These are phyloP conservation scores for Flammula alnicola DNA, from an alignment of 1,284 basidiomycete species.

Conservation along the genomic window DNA sequence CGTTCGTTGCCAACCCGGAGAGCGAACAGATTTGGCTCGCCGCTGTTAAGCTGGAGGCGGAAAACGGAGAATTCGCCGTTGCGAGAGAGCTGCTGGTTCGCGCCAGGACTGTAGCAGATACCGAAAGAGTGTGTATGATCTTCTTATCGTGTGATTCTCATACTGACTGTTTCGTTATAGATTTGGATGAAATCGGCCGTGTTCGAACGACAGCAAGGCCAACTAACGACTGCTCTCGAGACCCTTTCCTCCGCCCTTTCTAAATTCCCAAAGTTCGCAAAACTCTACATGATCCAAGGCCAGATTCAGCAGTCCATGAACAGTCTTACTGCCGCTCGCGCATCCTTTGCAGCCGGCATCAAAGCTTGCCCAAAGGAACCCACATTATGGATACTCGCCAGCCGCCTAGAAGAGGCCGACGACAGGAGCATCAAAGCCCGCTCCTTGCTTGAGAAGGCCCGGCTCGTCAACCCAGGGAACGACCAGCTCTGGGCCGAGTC, in stretches of 20 bases:
- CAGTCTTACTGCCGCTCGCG: slow-evolving; percentile 70
- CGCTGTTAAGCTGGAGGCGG: slow-evolving; percentile 94
- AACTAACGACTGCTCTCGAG: slow-evolving; percentile 73
- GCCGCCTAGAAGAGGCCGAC: slow-evolving; percentile 86
- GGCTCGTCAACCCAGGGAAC: slow-evolving; percentile 83
- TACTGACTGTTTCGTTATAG: slow-evolving; percentile 41
- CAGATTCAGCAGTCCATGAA: slow-evolving; percentile 79
- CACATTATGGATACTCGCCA: slow-evolving; percentile 88
- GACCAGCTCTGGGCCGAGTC: slow-evolving; percentile 92
- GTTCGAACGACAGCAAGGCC: slow-evolving; percentile 90
- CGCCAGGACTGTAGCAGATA: slow-evolving; percentile 89
- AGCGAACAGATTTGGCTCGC: slow-evolving; percentile 98
- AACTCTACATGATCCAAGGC: slow-evolving; percentile 96
- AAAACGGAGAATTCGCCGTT: slow-evolving; percentile 88
- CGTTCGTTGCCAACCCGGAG: slow-evolving; percentile 95
- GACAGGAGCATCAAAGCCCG: slow-evolving; percentile 92
- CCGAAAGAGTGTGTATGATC: slow-evolving; percentile 72
- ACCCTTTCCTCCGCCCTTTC: slow-evolving; percentile 63
- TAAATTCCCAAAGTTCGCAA: slow-evolving; percentile 84
- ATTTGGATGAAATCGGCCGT: slow-evolving; percentile 99
- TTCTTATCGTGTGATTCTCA: neutral
- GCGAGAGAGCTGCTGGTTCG: slow-evolving; percentile 87
- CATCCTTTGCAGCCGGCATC: slow-evolving; percentile 80
- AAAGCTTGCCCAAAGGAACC: slow-evolving; percentile 85
- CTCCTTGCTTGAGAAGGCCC: slow-evolving; percentile 90